Percentiles rank a stretch among this genome's conserved stretches.
Conservation (phyloP, 2,329 filamentous ascomycete species). For the Gaeumannomyces sp. region DNA sequence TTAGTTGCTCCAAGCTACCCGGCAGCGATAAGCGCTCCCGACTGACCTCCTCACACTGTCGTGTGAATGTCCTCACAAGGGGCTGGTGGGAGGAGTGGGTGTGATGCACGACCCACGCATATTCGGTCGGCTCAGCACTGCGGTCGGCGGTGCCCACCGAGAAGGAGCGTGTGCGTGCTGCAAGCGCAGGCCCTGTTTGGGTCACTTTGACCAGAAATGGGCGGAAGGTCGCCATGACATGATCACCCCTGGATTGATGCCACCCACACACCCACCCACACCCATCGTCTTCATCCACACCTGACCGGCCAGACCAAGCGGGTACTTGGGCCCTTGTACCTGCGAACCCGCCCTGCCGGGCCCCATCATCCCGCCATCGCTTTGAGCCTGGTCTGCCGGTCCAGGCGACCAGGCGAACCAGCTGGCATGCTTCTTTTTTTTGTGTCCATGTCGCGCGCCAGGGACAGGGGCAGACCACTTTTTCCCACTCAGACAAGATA, state of each 20-base stretch:
- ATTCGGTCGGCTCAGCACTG: neutral
- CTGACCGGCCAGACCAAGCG: neutral
- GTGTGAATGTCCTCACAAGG: neutral
- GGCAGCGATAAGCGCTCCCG: neutral
- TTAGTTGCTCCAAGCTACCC: neutral
- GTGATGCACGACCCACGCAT: neutral
- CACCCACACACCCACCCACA: neutral
- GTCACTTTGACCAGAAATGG: neutral
- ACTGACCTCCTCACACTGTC: neutral
- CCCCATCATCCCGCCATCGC: neutral
- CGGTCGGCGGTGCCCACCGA: neutral
- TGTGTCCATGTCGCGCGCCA: neutral
- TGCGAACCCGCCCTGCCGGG: neutral
- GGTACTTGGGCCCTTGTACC: neutral
- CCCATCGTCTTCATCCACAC: neutral
- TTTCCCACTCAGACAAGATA: neutral
- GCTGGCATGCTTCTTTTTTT: slow-evolving; percentile 1
- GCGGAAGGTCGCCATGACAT: neutral
- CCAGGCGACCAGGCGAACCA: neutral
- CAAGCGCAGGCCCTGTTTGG: neutral
- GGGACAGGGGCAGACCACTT: neutral
- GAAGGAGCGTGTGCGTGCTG: neutral
- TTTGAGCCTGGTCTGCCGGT: neutral
- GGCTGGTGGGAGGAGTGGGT: too few relatives aligned
- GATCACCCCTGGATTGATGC: neutral